phyloP scores from a whole-genome alignment of 352 stramenopile species.

The Globisporangium paroecandrum region DNA sequence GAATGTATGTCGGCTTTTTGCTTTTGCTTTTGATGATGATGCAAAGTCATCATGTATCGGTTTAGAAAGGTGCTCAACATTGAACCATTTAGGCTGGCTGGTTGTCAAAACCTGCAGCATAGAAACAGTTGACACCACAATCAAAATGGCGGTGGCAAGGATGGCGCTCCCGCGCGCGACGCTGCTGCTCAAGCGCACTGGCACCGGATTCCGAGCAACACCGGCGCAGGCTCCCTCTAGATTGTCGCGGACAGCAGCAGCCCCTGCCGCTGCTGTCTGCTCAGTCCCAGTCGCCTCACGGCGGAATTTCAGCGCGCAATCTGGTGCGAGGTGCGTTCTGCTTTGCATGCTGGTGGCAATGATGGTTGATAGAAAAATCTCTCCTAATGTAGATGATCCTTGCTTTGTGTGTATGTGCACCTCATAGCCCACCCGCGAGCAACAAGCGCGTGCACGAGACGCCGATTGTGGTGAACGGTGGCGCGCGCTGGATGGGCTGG shows the following conservation, averaged over 20 bases:
- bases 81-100: not conserved
- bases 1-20: not conserved
- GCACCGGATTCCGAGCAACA: not conserved
- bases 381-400: not conserved
- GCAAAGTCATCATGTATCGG: not conserved
- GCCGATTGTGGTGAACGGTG: constrained; percentile 46
- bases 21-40: not conserved
- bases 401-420: not conserved
- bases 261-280: not conserved
- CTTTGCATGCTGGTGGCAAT: not conserved
- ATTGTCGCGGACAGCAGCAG: not conserved
- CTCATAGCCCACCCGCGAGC: constrained; percentile 21
- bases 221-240: not conserved
- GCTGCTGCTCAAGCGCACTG: constrained; percentile 1
- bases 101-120: not conserved
- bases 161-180: not conserved
- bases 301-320: constrained; percentile 5
- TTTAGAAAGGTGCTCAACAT: not conserved
- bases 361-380: no score
- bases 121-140: not conserved
- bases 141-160: not conserved
- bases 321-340: constrained; percentile 4
- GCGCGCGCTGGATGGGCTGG: constrained; percentile 49
- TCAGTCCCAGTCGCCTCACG: not conserved
- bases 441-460: constrained; percentile 51